Conservation (phyloP, 345 rosid species). For the Trapa bicornis region DNA sequence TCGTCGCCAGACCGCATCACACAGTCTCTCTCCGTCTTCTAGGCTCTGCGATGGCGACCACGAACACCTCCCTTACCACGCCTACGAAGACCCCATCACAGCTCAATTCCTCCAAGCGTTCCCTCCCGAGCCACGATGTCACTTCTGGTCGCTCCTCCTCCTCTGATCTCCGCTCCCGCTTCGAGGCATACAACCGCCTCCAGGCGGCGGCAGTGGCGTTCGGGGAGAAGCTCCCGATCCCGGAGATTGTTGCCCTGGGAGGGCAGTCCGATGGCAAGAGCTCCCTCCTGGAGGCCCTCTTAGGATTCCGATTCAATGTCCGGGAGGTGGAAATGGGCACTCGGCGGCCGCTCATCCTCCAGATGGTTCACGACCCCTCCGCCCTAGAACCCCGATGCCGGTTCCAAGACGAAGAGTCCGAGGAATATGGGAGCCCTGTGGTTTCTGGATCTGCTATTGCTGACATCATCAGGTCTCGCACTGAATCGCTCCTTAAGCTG, state of each 20-base stretch:
- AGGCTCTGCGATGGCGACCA: conserved; percentile 34
- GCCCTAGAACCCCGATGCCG: conserved; percentile 84
- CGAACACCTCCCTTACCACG: conserved; percentile 9
- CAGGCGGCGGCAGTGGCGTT: conserved; percentile 94
- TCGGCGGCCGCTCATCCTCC: conserved; percentile 82
- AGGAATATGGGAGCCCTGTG: conserved; percentile 74
- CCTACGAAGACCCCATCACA: conserved; percentile 50
- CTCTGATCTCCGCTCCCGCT: conserved; percentile 27
- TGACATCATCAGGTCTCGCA: conserved; percentile 69
- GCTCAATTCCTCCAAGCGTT: conserved; percentile 20
- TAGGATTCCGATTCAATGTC: conserved; percentile 88
- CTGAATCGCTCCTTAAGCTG: conserved; percentile 56
- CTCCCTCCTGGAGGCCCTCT: conserved; percentile 85
- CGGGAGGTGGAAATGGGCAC: conserved; percentile 99
- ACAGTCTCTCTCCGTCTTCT: conserved; percentile 1
- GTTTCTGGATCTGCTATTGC: conserved; percentile 61
- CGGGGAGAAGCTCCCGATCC: conserved; percentile 94
- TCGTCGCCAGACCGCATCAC: background rate
- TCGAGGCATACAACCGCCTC: conserved; percentile 88
- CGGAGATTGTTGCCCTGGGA: conserved; percentile 90
- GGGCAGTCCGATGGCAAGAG: conserved; percentile 97
- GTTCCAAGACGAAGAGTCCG: conserved; percentile 90
- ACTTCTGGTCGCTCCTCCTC: conserved; percentile 2
- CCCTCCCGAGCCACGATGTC: conserved; percentile 18
- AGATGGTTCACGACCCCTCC: conserved; percentile 85